These are phyloP conservation scores for Aspergillus transmontanensis DNA, from an alignment of 2,329 filamentous ascomycete genomes.

Conservation along the genomic window DNA sequence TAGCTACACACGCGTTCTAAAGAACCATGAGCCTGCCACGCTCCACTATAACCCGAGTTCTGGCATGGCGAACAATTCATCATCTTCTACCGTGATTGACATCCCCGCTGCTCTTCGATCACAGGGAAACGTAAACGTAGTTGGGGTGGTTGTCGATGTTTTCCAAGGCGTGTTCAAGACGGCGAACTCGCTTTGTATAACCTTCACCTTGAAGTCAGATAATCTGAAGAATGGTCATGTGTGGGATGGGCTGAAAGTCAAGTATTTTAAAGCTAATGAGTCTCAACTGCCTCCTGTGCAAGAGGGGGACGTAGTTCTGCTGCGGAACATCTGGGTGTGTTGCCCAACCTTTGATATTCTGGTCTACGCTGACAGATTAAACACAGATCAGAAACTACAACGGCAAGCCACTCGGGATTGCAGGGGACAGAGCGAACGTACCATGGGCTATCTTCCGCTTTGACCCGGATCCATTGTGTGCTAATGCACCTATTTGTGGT, in stretches of 20 bases:
- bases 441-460: conserved; percentile 40
- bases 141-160: conserved; percentile 72
- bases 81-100: conserved; percentile 22
- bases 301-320: conserved; percentile 65
- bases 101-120: conserved; percentile 50
- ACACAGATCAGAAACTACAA: conserved; percentile 25
- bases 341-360: neutral
- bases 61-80: neutral
- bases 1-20: no score
- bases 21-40: neutral
- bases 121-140: conserved; percentile 55
- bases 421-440: conserved; percentile 28
- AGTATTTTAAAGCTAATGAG: conserved; percentile 61
- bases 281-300: conserved; percentile 47
- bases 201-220: conserved; percentile 63
- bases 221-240: conserved; percentile 47
- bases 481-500: conserved; percentile 28
- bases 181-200: conserved; percentile 61
- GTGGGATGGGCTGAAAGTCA: conserved; percentile 53
- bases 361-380: neutral
- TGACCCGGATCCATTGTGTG: conserved; percentile 23
- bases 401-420: conserved; percentile 28
- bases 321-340: conserved; percentile 60
- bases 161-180: conserved; percentile 54
- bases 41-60: neutral